Conservation (phyloP, 2,329 filamentous ascomycete species). For the Fusarium sp. region DNA sequence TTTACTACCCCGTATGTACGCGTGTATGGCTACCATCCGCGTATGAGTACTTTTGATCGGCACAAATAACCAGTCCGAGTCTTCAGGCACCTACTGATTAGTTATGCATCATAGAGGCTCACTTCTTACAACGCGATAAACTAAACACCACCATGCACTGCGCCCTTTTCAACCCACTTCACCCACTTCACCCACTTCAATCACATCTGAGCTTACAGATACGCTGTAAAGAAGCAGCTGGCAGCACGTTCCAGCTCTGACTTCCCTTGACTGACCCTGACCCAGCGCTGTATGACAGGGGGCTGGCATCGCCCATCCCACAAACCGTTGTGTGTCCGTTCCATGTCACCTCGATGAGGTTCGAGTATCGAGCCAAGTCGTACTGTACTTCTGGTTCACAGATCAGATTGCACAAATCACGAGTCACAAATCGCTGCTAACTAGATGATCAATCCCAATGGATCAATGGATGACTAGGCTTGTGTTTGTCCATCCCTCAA, state of each 20-base stretch:
- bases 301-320: conserved; percentile 24
- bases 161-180: too few species aligned
- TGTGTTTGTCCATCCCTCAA: neutral
- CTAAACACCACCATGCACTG: too few species aligned
- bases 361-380: conserved; percentile 32
- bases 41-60: too few species aligned
- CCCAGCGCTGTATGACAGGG: conserved; percentile 26
- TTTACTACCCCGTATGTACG: too few species aligned
- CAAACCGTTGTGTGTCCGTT: conserved; percentile 31
- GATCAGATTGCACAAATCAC: neutral
- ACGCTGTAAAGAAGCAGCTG: conserved; percentile 2
- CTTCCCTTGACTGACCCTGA: neutral
- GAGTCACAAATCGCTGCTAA: too few species aligned
- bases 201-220: neutral
- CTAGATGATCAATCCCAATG: too few species aligned
- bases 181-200: too few species aligned
- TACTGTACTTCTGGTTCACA: conserved; percentile 5
- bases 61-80: conserved; percentile 12
- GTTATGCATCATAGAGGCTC: too few species aligned
- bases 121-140: neutral
- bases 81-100: conserved; percentile 24
- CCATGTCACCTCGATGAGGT: conserved; percentile 41
- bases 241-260: conserved; percentile 5
- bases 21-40: too few species aligned
- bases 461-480: too few species aligned